Conservation (phyloP, 225 moss, liverwort and hornwort species). For the Neckera pumila region DNA sequence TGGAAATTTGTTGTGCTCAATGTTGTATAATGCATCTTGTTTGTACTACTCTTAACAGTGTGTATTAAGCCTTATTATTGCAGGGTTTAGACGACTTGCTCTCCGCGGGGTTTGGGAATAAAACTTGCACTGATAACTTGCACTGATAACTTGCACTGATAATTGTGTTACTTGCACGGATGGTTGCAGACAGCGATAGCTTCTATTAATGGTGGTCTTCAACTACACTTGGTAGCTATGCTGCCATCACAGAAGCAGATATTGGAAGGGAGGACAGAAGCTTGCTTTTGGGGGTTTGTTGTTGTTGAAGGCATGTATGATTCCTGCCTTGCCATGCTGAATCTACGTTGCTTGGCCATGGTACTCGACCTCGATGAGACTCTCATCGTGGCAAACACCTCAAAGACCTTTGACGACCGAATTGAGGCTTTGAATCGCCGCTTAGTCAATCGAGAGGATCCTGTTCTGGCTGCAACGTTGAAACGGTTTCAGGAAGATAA, state of each 20-base stretch:
- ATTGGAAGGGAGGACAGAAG: slow-evolving; percentile 37
- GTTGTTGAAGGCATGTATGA: slow-evolving; percentile 75
- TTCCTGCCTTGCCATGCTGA: slow-evolving; percentile 92
- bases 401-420: slow-evolving; percentile 87
- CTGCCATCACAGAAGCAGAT: slow-evolving; percentile 33
- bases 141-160: slow-evolving; percentile 4
- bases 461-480: slow-evolving; percentile 48
- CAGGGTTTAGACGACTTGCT: background rate
- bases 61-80: background rate
- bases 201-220: slow-evolving; percentile 60
- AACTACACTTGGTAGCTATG: slow-evolving; percentile 95
- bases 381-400: slow-evolving; percentile 93
- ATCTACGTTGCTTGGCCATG: slow-evolving; percentile 94
- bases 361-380: slow-evolving; percentile 98
- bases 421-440: slow-evolving; percentile 69
- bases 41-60: background rate
- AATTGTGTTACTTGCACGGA: background rate
- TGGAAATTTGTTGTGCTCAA: background rate
- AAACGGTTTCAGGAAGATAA: slow-evolving; percentile 96
- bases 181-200: slow-evolving; percentile 78
- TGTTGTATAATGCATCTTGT: background rate
- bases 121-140: background rate
- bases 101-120: background rate
- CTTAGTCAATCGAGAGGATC: slow-evolving; percentile 61
- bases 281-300: slow-evolving; percentile 88